phyloP scores from a whole-genome alignment of 495 filamentous ascomycete species.

The Cetradonia linearis region DNA sequence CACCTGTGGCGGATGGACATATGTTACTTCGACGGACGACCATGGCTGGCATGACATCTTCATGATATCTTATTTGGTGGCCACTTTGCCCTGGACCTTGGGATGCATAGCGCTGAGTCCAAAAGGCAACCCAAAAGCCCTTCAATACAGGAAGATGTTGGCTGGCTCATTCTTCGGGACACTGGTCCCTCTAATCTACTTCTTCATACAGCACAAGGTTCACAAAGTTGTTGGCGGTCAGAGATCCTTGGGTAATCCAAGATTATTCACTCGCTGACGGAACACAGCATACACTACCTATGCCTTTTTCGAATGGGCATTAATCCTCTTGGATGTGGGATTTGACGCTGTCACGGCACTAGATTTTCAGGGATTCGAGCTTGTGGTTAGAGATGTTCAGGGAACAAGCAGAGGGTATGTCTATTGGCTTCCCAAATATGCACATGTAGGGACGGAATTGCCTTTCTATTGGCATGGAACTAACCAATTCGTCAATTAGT shows the following conservation, averaged over 20 bases:
- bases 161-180: slow-evolving; percentile 83
- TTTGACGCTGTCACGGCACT: slow-evolving; percentile 96
- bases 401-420: slow-evolving; percentile 98
- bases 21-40: slow-evolving; percentile 96
- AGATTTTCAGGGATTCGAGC: slow-evolving; percentile 84
- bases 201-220: slow-evolving; percentile 98
- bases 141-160: slow-evolving; percentile 82
- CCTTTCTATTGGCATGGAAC: slow-evolving; percentile 22
- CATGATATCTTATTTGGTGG: slow-evolving; percentile 96
- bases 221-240: slow-evolving; percentile 89
- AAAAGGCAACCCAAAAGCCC: slow-evolving; percentile 59
- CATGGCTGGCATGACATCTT: slow-evolving; percentile 99
- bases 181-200: slow-evolving; percentile 84
- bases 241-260: slow-evolving; percentile 20
- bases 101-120: slow-evolving; percentile 87
- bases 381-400: slow-evolving; percentile 80
- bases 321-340: slow-evolving; percentile 88
- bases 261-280: slow-evolving; percentile 13
- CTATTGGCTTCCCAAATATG: slow-evolving; percentile 87
- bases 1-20: slow-evolving; percentile 97
- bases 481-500: slow-evolving; percentile 29
- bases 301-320: slow-evolving; percentile 94
- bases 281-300: slow-evolving; percentile 92
- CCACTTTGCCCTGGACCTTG: slow-evolving; percentile 89
- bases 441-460: slow-evolving; percentile 40